Evolutionary conservation across 176 grass and related monocot species (phyloP).

Genomic region (Stipa capillata): DNA sequence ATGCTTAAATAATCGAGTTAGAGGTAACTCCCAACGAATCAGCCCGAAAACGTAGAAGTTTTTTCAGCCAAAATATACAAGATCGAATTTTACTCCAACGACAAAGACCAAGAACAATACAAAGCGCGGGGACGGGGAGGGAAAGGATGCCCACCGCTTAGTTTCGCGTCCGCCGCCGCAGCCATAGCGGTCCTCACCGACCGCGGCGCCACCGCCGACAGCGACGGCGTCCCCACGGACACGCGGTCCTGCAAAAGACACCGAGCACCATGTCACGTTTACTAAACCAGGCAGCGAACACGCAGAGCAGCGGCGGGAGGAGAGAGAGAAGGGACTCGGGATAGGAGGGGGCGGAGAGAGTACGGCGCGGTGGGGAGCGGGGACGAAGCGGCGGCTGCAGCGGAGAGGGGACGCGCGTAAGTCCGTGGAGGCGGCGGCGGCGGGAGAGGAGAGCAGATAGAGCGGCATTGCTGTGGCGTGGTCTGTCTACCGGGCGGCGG

Average conservation of each 20-base stretch:
- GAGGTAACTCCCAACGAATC: not conserved
- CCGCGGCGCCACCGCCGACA: not conserved
- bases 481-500: not conserved
- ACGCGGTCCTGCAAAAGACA: constrained; percentile 8
- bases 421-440: constrained; percentile 1
- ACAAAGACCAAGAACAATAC: not conserved
- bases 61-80: not conserved
- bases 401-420: not conserved
- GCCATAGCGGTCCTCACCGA: not conserved
- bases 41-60: not conserved
- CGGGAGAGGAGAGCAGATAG: constrained; percentile 1
- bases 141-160: not conserved
- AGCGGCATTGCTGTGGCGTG: constrained; percentile 20
- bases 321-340: not conserved
- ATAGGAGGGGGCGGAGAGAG: not conserved
- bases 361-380: not conserved
- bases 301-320: too few species aligned
- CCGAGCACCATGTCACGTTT: not conserved
- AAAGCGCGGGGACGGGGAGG: not conserved
- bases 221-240: not conserved
- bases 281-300: not conserved
- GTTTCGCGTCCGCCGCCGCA: not conserved
- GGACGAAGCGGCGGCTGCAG: not conserved
- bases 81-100: not conserved
- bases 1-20: not conserved